Base-by-base conservation (phyloP, 495 filamentous ascomycete genomes). In the Annulohypoxylon moriforme region DNA sequence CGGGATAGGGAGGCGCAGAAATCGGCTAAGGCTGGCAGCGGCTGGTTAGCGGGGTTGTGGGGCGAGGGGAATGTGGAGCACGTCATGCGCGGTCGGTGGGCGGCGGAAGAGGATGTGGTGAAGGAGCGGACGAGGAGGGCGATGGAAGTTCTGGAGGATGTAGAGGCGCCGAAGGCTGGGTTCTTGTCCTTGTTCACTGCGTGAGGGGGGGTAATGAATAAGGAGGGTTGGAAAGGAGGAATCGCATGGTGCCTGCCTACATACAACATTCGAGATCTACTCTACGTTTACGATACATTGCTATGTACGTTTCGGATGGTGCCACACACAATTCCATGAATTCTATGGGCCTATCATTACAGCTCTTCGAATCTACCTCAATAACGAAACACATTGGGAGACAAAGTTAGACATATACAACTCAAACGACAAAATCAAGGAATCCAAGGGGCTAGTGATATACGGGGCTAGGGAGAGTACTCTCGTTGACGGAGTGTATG, bases 91-190 rank as follows among this genome's bases (percentile, higher is more conserved):
- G 77, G 76, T 10, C 76, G 85, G 27, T 87, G 85, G 85, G 78
- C 80, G 46, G 83, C 85, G 1, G 87, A 88, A 79, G 79, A 84
- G 60, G 81, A 80, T 42, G 85, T 87, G 1, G 83, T 88, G 16
- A 75, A 75, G 59, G 85, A 89, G 64, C 71, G 82, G 56, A 77
- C 79, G 52, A 80, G 79, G 71, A 70, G 82, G 62, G 83, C 80
- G 0, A 72, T 75, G 75, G 80, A 80, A n/a, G 61, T 86, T 42
- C 58, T 86, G 16, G 80, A 84, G n/a, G 84, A 88, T 52, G 68
- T 85, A 0, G 77, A 80, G 69, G 72, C 78, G 34, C 78, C 77
- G 13, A 74, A 62, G 53, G 73, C 71, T 20, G 78, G 80, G 24
- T 55, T 83, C 9, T 40, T 71, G 69, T 77, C 80, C 6, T 60